Evolutionary conservation across 148 eudicot genomes (phyloP), one percentile per base, ranked within the genome.

Genomic region (Persicaria tinctoria): DNA sequence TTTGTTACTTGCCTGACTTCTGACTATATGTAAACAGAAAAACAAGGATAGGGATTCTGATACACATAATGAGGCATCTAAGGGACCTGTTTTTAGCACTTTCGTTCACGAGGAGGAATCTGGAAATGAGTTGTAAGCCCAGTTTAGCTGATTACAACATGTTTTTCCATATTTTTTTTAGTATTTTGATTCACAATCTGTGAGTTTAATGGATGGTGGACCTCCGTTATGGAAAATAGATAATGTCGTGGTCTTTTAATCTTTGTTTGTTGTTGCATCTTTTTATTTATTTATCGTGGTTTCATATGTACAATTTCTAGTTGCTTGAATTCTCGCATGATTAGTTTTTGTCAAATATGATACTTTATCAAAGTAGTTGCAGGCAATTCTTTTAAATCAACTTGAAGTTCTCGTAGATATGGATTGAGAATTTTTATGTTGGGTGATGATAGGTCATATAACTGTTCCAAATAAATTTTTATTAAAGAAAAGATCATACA

Each of bases 81-180:
- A 70, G 81, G 93, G 92, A 78, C 97, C 99, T 79, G 99, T 92
- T 79, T 96, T 96, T 81, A 96, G 99, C 87, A 70, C 86, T 72
- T 86, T 83, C 27, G 81, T 86, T 74, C 85, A 86, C 53, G 97
- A 92, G 80, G 99, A 92, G 81, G 97, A 90, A 82, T 84, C 97
- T 75, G 91, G 84, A 78, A 78, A 73, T 85, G 91, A 92, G 75
- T 69, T 84, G 99, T 95, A 85, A 92, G 96, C 54, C 78, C 83
- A 68, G 60, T 72, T 41, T 44, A 54, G 51, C 79, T 76, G 55
- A 23, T 0, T 4, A 64, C 32, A 38, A 41, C 45, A 62, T 8
- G 27, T 23, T 5, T 27, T 59, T 41, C 7, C 69, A 64, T 10
- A 38, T 64, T 64, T n/a, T 32, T n/a, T 64, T 46, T 20, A n/a